Evolutionary conservation across 2,329 filamentous ascomycete genomes (phyloP), one percentile per base, ranked within the genome.

Genomic region (Lasiodiplodia gonubiensis): DNA sequence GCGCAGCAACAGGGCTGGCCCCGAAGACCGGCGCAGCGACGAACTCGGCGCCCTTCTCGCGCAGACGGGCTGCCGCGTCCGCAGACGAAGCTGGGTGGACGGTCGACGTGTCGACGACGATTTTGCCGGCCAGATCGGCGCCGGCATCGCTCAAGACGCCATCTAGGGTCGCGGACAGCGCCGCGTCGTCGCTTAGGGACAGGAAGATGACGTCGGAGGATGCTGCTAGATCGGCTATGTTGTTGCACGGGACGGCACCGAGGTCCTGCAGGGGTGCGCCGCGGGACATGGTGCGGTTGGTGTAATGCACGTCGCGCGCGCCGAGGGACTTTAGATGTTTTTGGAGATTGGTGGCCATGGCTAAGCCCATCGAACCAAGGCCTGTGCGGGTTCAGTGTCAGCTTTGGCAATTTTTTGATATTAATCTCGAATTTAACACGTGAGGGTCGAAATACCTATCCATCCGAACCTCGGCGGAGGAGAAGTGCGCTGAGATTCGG

Each of bases 291-390:
- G 55, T 59, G 18, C 55, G 55, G 66, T 85, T 85, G 67, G 76
- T 79, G 69, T 82, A 86, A 1, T 68, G 71, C 1, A 86, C 71
- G 5, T 70, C 67, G 0, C 77, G 70, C 0, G 71, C 61, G 1
- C 48, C 33, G 6, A 69, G 68, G 8, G 69, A 64, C 59, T 7
- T 67, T 0, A 85, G 68, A 60, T 85, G 74, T 30, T 75, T 80
- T 49, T 86, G 84, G 0, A 86, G 75, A 67, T 86, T 86, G 7
- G 73, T 75, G 0, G 84, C 81, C 84, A 86, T 86, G 1, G 73
- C 75, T 0, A 80, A 74, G 1, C 84, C 84, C 84, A 86, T 86
- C 0, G 82, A 86, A 1, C 84, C 84, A 0, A 86, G 78, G 4
- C 84, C 84, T 59, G 55, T 11, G 8, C 11, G 12, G 74, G 72